phyloP scores from a whole-genome alignment of 2,329 filamentous ascomycete genomes.

The Harringtonia aguacate region DNA sequence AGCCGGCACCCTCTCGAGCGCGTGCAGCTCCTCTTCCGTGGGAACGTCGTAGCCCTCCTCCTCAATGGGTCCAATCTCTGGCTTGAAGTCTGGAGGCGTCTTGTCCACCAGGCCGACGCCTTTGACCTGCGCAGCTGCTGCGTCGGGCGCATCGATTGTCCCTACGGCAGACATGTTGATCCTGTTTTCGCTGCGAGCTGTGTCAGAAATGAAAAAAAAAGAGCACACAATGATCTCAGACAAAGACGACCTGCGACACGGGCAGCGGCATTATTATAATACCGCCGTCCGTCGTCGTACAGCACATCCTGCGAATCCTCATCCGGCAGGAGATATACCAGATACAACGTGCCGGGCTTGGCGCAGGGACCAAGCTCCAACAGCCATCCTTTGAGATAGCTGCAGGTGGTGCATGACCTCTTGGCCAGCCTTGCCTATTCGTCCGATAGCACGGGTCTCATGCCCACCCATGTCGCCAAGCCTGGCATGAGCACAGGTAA shows the following conservation, averaged over 20 bases:
- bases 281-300: background rate
- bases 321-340: background rate
- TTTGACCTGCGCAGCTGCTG: background rate
- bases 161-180: background rate
- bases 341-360: background rate
- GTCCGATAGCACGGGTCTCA: too few relatives aligned
- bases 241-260: too few relatives aligned
- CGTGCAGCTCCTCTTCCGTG: slow-evolving; percentile 49
- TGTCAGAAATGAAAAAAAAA: background rate
- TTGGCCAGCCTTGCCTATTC: too few relatives aligned
- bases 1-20: slow-evolving; percentile 51
- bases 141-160: background rate
- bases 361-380: background rate
- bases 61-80: background rate
- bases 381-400: background rate
- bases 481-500: too few relatives aligned
- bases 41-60: slow-evolving; percentile 22
- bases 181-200: background rate
- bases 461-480: too few relatives aligned
- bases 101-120: background rate
- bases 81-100: too few relatives aligned
- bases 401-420: too few relatives aligned
- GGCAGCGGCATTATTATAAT: background rate
- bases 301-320: background rate
- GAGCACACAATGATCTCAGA: too few relatives aligned